A percentile compares a stretch with the other conserved stretches of the same genome.
Conservation (phyloP, 1,139 yeast species). For the Zygosaccharomyces sapae region DNA sequence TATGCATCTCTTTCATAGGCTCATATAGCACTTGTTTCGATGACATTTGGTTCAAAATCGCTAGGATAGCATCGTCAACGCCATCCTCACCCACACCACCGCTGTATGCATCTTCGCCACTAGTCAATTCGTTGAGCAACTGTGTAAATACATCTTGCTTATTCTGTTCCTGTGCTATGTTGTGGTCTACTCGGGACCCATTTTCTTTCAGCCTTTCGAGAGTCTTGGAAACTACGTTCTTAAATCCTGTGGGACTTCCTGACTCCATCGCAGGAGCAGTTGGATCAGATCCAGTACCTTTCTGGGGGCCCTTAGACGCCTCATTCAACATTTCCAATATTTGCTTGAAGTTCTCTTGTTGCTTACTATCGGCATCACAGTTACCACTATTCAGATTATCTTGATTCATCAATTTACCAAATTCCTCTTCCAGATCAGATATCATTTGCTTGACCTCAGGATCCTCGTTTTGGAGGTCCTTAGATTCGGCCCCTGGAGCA, state of each 20-base stretch:
- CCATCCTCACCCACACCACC: conserved; percentile 50
- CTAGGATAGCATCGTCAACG: conserved; percentile 62
- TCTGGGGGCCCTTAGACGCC: conserved; percentile 46
- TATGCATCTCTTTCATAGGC: conserved; percentile 77
- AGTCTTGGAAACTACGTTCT: conserved; percentile 75
- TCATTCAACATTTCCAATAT: conserved; percentile 56
- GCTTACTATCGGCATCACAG: conserved; percentile 37
- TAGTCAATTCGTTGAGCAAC: conserved; percentile 41
- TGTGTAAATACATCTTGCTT: conserved; percentile 53
- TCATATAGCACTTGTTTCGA: conserved; percentile 84
- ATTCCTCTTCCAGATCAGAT: conserved; percentile 28
- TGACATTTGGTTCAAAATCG: conserved; percentile 78
- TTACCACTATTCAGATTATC: conserved; percentile 19
- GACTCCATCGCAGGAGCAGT: conserved; percentile 37
- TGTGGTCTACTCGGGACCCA: conserved; percentile 62
- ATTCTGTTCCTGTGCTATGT: conserved; percentile 46
- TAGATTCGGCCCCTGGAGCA: conserved; percentile 3
- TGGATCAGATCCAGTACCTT: conserved; percentile 45
- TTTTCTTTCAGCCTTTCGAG: conserved; percentile 71
- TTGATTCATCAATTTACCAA: conserved; percentile 25
- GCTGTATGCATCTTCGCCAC: conserved; percentile 35
- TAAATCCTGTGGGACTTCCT: conserved; percentile 42
- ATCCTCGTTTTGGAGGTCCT: conserved; percentile 11
- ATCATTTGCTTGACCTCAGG: conserved; percentile 28
- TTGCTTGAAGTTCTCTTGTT: conserved; percentile 46